Evolutionary conservation across 2,329 filamentous ascomycete genomes (phyloP), one percentile per base, ranked within the genome.

Genomic region (Aspergillus eucalypticola): DNA sequence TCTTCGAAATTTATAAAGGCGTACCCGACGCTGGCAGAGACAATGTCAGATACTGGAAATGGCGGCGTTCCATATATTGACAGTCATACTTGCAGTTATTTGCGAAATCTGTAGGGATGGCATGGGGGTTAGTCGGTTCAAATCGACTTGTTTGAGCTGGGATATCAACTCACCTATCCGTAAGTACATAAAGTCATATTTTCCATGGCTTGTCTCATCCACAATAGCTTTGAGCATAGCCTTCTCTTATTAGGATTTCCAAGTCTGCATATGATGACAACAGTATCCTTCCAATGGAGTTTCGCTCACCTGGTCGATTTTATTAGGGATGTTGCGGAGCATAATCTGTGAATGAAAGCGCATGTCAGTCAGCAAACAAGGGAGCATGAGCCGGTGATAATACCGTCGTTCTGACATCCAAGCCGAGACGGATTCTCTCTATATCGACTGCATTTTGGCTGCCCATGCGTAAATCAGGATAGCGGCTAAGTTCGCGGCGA

Each of bases 1-100:
- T 92, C 88, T 46, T 88, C 85, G 68, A 98, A 97, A 76, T 99
- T 97, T 79, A 99, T 92, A 77, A 98, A 99, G 0, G 92, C 94
- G 76, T 98, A 98, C 49, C 95, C 95, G 60, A 98, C 94, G 73
- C 92, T 96, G 60, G 13, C 55, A 23, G 35, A 23, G 10, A 19
- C 23, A 17, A 11, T 21, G 41, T 66, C 15, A 67, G 56, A 57
- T 25, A 52, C 29, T 15, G 15, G 35, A n/a, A 48, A 23, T 25
- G 52, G 10, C 19, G 8, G 7, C 17, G 35, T 2, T 19, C 17
- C 10, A 51, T 46, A 35, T 3, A 27, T 46, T 13, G 23, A 15
- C 39, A 46, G 23, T 82, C 88, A 78, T 76, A 91, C 88, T 92
- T 93, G 88, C 90, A 92, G 64, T 91, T 87, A 68, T 92, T 91